Base-by-base conservation (phyloP, 2,329 filamentous ascomycete genomes). In the Coniochaeta sp. region DNA sequence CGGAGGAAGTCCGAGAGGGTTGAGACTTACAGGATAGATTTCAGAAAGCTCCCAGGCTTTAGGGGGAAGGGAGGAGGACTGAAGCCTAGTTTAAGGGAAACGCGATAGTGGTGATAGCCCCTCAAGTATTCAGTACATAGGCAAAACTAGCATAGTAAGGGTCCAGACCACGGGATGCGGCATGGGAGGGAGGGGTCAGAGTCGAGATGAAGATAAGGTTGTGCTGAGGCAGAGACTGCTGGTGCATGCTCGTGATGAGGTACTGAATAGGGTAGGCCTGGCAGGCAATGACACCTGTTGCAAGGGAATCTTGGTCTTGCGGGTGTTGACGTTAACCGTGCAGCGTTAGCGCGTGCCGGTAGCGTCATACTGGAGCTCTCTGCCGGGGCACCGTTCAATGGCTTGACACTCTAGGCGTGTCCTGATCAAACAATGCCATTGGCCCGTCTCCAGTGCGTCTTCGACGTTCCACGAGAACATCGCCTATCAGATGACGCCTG, bases 291-390 rank as follows among this genome's bases (percentile, higher is more conserved):
- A n/a, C n/a, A n/a, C n/a, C n/a, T n/a, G n/a, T n/a, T n/a, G n/a
- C n/a, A n/a, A n/a, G n/a, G n/a, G 24, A 52, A 30, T 52, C 47
- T 30, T 30, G 47, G 47, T 52, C 26, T 30, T 52, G 8, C 5
- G 42, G 47, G 16, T 52, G 47, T 52, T 52, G 47, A 52, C 47
- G 47, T 52, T 52, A 52, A 52, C 26, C 47, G 47, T 52, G 47
- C 47, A 52, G 47, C 47, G 47, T 52, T 52, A 52, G 47, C 47
- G 47, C 47, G n/a, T 52, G 47, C 26, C 47, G 47, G 47, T 52
- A 52, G 47, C 47, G 47, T 52, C 47, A 52, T 52, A 30, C 22
- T 52, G 47, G 47, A 24, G 47, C 24, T 26, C 19, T 17, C 14
- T n/a, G 5, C 17, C 24, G 30, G 26, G 26, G 47, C 14, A n/a